A percentile compares a stretch with the other conserved stretches of the same genome.
Evolutionary conservation across 2,329 filamentous ascomycete genomes (phyloP).

Genomic region (Trichophyton schoenleinii): DNA sequence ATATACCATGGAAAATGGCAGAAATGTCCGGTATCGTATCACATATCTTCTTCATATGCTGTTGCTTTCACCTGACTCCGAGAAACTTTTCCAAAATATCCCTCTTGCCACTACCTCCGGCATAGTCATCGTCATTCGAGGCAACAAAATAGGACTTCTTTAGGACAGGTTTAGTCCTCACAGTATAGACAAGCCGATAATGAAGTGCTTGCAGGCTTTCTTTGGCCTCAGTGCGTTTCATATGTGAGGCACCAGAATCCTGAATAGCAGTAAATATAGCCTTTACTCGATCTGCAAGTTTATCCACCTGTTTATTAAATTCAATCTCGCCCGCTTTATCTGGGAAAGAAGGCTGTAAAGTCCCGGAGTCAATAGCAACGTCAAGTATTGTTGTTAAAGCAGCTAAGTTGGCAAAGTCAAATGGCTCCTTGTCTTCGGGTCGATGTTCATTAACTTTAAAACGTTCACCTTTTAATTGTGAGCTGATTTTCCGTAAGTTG

Average conservation of each 20-base stretch:
- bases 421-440: slow-evolving; percentile 11
- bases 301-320: slow-evolving; percentile 63
- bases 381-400: slow-evolving; percentile 59
- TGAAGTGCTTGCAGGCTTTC: slow-evolving; percentile 61
- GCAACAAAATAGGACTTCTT: slow-evolving; percentile 35
- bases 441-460: slow-evolving; percentile 21
- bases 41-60: neutral
- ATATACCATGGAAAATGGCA: neutral
- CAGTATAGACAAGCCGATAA: slow-evolving; percentile 56
- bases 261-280: slow-evolving; percentile 49
- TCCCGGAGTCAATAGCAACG: slow-evolving; percentile 57
- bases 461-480: slow-evolving; percentile 20
- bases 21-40: neutral
- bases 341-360: slow-evolving; percentile 15
- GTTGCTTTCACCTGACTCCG: neutral
- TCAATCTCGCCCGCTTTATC: slow-evolving; percentile 26
- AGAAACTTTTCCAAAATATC: slow-evolving; percentile 1
- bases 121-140: neutral
- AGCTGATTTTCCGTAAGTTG: slow-evolving; percentile 21
- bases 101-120: neutral
- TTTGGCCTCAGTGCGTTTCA: slow-evolving; percentile 65
- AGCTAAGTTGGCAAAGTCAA: slow-evolving; percentile 55
- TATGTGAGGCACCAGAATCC: slow-evolving; percentile 59
- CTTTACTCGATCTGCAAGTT: slow-evolving; percentile 48
- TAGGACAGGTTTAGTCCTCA: slow-evolving; percentile 50